Conservation (phyloP, 257 asterid genomes). For the Forsythia viridissima region DNA sequence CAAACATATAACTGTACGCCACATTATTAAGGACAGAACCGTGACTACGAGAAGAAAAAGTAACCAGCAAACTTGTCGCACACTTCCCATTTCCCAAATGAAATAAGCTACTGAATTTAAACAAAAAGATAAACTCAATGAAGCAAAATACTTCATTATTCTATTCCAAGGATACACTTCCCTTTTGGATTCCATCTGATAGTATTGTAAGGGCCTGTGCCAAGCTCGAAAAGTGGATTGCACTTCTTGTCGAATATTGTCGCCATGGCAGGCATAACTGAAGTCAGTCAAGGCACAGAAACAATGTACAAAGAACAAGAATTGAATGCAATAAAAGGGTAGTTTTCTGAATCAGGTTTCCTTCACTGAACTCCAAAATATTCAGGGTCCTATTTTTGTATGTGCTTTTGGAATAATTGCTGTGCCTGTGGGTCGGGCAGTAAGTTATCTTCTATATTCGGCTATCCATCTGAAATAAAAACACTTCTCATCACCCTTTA, state of each 20-base stretch:
- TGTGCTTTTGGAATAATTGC: background rate
- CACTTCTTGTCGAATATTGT: slow-evolving; percentile 91
- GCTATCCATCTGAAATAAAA: background rate
- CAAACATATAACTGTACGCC: slow-evolving; percentile 73
- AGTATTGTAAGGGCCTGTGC: slow-evolving; percentile 90
- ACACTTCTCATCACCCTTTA: background rate
- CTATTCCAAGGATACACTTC: slow-evolving; percentile 76
- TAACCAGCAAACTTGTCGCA: background rate
- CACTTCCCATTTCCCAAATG: background rate
- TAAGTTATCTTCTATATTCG: background rate
- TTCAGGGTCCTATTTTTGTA: background rate
- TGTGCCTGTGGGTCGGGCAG: background rate
- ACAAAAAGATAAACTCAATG: background rate
- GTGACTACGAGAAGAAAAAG: background rate
- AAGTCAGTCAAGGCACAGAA: slow-evolving; percentile 59
- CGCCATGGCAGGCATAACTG: slow-evolving; percentile 98
- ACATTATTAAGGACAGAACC: slow-evolving; percentile 55
- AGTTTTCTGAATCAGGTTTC: background rate
- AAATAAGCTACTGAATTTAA: slow-evolving; percentile 11
- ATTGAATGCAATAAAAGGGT: background rate
- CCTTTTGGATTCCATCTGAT: slow-evolving; percentile 98
- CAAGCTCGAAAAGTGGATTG: slow-evolving; percentile 94
- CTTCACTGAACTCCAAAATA: no score
- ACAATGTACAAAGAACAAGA: slow-evolving; percentile 11
- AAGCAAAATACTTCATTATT: slow-evolving; percentile 8